A percentile compares a stretch with the other conserved stretches of the same genome.
Evolutionary conservation across 148 eudicot species (phyloP).

Genomic region (Rhododendron ferrugineum): DNA sequence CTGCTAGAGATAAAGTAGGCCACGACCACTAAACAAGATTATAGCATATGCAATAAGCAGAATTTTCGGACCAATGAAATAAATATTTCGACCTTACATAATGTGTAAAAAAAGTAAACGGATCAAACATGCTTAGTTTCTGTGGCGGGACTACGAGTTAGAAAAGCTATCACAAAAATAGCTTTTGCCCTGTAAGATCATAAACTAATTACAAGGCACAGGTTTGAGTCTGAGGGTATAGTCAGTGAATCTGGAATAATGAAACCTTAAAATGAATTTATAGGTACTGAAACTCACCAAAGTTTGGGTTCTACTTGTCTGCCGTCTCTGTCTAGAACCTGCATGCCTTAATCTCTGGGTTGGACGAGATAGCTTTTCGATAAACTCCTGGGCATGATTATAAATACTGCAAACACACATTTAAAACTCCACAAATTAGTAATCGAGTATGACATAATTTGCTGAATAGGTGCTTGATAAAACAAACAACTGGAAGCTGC

Average conservation of each 20-base stretch:
- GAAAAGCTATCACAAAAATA: not conserved
- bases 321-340: slow-evolving; percentile 27
- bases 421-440: not conserved
- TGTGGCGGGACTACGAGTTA: not conserved
- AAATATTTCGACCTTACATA: not conserved
- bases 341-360: slow-evolving; percentile 25
- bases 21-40: not conserved
- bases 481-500: not conserved
- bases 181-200: not conserved
- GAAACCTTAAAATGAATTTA: not conserved
- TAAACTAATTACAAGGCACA: not conserved
- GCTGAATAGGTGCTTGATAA: not conserved
- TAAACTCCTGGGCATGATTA: slow-evolving; percentile 48
- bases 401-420: slow-evolving; percentile 47
- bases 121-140: not conserved
- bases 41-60: not conserved
- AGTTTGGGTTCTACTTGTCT: slow-evolving; percentile 21
- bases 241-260: not conserved
- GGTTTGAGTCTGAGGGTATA: not conserved
- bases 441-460: not conserved
- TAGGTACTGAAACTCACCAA: slow-evolving; percentile 31
- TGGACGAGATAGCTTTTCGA: slow-evolving; percentile 33
- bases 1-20: not conserved
- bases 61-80: not conserved
- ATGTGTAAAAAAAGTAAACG: not conserved